phyloP scores from a whole-genome alignment of 192 early-diverging fungal species.

The Fimicolochytrium jonesii region DNA sequence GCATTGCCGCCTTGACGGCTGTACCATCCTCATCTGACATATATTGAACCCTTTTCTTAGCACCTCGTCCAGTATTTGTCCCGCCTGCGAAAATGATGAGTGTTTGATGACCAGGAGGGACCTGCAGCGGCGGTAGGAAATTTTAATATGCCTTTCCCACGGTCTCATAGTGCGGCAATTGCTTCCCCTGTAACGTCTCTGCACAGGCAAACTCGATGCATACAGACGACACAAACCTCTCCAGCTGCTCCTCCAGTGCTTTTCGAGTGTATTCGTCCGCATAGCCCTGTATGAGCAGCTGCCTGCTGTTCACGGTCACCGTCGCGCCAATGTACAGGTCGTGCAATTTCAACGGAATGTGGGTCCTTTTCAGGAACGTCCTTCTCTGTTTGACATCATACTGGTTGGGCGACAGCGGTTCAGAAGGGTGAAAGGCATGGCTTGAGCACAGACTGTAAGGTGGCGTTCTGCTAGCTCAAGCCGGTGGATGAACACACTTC shows the following conservation, averaged over 20 bases:
- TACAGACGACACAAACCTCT: conserved; percentile 33
- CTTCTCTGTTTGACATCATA: conserved; percentile 53
- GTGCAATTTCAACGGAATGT: conserved; percentile 31
- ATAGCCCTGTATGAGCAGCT: conserved; percentile 44
- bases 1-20: conserved; percentile 5
- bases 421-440: too few relatives aligned
- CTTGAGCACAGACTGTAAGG: too few relatives aligned
- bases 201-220: too few relatives aligned
- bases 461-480: too few relatives aligned
- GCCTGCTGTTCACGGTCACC: conserved; percentile 48
- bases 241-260: conserved; percentile 34
- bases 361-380: conserved; percentile 53
- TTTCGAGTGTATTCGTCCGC: conserved; percentile 50
- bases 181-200: too few relatives aligned
- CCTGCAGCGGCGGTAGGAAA: too few relatives aligned
- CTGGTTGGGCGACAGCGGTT: conserved; percentile 28
- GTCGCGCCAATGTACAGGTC: conserved; percentile 53
- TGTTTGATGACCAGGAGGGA: conserved; percentile 47
- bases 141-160: too few relatives aligned
- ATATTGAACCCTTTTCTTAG: conserved; percentile 32
- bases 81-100: conserved; percentile 23
- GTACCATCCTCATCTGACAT: conserved; percentile 35
- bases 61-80: conserved; percentile 42
- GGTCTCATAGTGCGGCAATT: too few relatives aligned
- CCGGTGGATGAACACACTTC: too few relatives aligned